These are phyloP conservation scores for carrot (Daucus carota) DNA, from an alignment of 129 eudicot genomes.

Conservation along the genomic window DH1_v3.0 NC_030383.2:6399501-6400000, in stretches of 20 bases:
- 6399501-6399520: too few species aligned
- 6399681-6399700: neutral
- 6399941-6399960: too few species aligned
- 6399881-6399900: neutral
- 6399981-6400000: neutral
- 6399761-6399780: neutral
- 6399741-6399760: constrained; percentile 23
- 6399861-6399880: neutral
- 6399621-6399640: neutral
- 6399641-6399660: neutral
- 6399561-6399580: neutral
- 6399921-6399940: neutral
- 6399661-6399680: neutral
- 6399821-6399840: constrained; percentile 20
- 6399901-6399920: neutral
- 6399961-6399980: too few species aligned
- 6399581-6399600: neutral
- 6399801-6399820: constrained; percentile 25
- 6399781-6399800: constrained; percentile 15
- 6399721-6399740: neutral
- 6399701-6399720: too few species aligned
- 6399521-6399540: neutral
- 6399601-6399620: neutral
- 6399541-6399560: neutral
- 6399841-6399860: constrained; percentile 68